These are phyloP conservation scores for Podospora appendiculata DNA, from an alignment of 495 filamentous ascomycete species.

Conservation along the genomic window DNA sequence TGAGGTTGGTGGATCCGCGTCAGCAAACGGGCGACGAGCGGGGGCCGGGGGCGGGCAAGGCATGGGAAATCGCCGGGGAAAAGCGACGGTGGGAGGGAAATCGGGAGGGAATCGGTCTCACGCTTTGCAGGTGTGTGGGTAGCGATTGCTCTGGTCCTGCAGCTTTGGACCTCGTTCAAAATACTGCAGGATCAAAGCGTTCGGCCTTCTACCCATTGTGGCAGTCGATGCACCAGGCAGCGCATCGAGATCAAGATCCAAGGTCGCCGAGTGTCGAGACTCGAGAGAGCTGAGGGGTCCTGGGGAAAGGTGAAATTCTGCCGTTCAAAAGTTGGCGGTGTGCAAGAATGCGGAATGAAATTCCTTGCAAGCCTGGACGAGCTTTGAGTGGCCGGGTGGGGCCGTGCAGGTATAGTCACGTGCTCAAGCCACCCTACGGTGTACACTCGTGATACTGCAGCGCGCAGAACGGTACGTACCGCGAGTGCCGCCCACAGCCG, in stretches of 20 bases:
- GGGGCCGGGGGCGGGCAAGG: too few species aligned
- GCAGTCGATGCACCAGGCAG: conserved; percentile 5
- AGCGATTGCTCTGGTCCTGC: conserved; percentile 77
- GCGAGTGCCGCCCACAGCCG: too few species aligned
- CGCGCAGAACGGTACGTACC: too few species aligned
- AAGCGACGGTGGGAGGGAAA: conserved; percentile 2
- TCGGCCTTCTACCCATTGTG: conserved; percentile 72
- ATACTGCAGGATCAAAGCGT: conserved; percentile 73
- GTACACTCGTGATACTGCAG: too few species aligned
- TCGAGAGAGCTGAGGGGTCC: conserved; percentile 14
- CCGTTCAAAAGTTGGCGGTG: conserved; percentile 22
- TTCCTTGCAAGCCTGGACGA: neutral
- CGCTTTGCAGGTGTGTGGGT: conserved; percentile 77
- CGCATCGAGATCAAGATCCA: conserved; percentile 10
- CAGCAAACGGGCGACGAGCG: neutral
- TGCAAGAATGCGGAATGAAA: neutral
- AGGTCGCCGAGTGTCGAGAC: conserved; percentile 7
- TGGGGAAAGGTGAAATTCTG: conserved; percentile 20
- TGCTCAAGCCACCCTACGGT: too few species aligned
- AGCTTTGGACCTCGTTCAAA: conserved; percentile 77
- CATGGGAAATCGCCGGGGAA: neutral
- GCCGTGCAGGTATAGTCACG: too few species aligned
- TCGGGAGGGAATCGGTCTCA: conserved; percentile 4
- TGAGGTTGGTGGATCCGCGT: neutral
- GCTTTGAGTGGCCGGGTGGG: too few species aligned